Percentiles rank a stretch among this genome's conserved stretches.
phyloP scores from a whole-genome alignment of 2,329 filamentous ascomycete genomes.

The Penicillium brasilianum region DNA sequence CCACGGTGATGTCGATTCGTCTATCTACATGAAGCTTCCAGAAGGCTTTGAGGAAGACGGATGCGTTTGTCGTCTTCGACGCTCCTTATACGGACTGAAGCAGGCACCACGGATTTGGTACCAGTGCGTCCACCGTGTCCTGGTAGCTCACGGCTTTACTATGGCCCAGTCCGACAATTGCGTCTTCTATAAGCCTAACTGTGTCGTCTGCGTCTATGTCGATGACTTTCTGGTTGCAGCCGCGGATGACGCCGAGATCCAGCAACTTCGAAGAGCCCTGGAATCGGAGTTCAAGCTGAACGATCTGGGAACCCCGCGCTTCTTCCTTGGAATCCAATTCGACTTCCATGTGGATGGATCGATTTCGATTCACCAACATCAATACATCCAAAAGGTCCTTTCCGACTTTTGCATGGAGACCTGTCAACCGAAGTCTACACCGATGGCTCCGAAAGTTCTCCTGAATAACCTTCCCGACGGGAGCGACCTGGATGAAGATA shows the following conservation, averaged over 20 bases:
- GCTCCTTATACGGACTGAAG: not conserved
- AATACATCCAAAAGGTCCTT: not conserved
- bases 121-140: not conserved
- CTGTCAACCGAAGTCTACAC: not conserved
- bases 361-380: not conserved
- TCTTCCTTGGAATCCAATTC: not conserved
- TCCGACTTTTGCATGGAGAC: not conserved
- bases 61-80: not conserved
- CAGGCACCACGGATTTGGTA: not conserved
- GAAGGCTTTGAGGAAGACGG: not conserved
- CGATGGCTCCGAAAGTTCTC: not conserved
- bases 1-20: not conserved
- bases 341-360: not conserved
- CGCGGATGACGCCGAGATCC: too few species aligned
- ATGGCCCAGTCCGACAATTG: too few species aligned
- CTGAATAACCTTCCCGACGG: not conserved
- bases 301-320: not conserved
- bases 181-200: not conserved
- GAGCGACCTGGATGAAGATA: not conserved
- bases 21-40: not conserved
- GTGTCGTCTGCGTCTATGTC: not conserved
- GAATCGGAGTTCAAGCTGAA: not conserved
- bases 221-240: not conserved
- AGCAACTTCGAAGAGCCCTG: too few species aligned
- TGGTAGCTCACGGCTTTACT: too few species aligned